Conservation (phyloP, 1,139 yeast species). For the Yamadazyma kanchanaburiensis region DNA sequence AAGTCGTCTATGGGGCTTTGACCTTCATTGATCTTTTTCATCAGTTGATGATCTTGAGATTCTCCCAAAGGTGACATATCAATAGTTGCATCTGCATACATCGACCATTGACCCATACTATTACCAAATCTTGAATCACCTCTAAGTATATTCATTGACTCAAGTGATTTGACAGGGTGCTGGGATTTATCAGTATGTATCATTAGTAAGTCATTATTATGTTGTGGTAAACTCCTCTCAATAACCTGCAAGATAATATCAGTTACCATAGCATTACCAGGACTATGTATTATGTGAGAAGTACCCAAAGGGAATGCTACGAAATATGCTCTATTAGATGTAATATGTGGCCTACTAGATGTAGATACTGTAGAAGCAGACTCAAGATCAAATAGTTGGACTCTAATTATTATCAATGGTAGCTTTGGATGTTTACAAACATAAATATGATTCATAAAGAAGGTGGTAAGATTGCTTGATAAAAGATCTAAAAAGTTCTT, state of each 20-base stretch:
- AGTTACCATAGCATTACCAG: slow-evolving; percentile 43
- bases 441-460: slow-evolving; percentile 58
- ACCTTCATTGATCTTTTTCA: slow-evolving; percentile 3
- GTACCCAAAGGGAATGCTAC: slow-evolving; percentile 67
- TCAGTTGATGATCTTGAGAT: slow-evolving; percentile 26
- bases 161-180: slow-evolving; percentile 51
- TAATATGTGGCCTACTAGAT: slow-evolving; percentile 33
- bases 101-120: slow-evolving; percentile 66
- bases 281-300: slow-evolving; percentile 62
- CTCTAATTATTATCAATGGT: slow-evolving; percentile 58
- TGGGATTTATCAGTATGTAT: slow-evolving; percentile 27
- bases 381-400: slow-evolving; percentile 64
- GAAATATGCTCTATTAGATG: slow-evolving; percentile 59
- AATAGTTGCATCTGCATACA: slow-evolving; percentile 62
- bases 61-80: slow-evolving; percentile 61
- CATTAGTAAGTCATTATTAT: slow-evolving; percentile 23
- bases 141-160: slow-evolving; percentile 51
- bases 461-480: slow-evolving; percentile 42
- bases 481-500: slow-evolving; percentile 46
- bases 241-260: slow-evolving; percentile 58
- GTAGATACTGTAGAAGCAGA: slow-evolving; percentile 16
- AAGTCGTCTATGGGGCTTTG: slow-evolving; percentile 6
- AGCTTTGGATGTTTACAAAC: slow-evolving; percentile 64
- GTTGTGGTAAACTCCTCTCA: slow-evolving; percentile 48
- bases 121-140: slow-evolving; percentile 60